Evolutionary conservation across 2,329 filamentous ascomycete species (phyloP).

Genomic region (Alternaria burnsii): DNA sequence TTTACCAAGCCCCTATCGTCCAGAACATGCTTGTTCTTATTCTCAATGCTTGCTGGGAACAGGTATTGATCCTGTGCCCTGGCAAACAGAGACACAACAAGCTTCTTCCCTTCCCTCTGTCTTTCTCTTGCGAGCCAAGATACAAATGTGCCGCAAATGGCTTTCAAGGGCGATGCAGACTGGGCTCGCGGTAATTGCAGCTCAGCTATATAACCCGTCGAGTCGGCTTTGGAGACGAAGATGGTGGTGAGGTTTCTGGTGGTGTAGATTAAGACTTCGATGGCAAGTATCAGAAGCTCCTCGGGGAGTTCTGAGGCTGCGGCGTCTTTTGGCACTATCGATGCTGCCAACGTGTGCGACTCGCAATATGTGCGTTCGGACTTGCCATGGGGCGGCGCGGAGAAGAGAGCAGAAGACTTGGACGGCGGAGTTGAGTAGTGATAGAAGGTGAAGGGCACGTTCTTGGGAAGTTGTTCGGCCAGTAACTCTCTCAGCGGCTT

Average conservation of each 20-base stretch:
- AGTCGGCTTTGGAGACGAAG: slow-evolving; percentile 97
- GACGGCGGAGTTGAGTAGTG: slow-evolving; percentile 88
- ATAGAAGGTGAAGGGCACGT: slow-evolving; percentile 72
- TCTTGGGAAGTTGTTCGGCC: slow-evolving; percentile 61
- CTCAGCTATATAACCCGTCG: slow-evolving; percentile 82
- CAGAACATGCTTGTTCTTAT: slow-evolving; percentile 85
- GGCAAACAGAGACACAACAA: slow-evolving; percentile 89
- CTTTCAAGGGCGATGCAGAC: slow-evolving; percentile 74
- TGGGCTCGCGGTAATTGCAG: slow-evolving; percentile 62
- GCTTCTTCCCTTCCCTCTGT: slow-evolving; percentile 69
- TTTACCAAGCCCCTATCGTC: slow-evolving; percentile 89
- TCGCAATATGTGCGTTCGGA: slow-evolving; percentile 85
- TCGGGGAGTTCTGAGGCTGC: slow-evolving; percentile 32
- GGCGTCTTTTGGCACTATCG: slow-evolving; percentile 53
- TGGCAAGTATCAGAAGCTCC: slow-evolving; percentile 77
- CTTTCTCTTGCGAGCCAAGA: slow-evolving; percentile 74
- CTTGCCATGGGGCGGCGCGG: slow-evolving; percentile 74
- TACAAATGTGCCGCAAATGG: slow-evolving; percentile 78
- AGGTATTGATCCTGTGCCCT: slow-evolving; percentile 92
- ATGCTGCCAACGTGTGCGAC: slow-evolving; percentile 77
- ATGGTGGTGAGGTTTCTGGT: slow-evolving; percentile 83
- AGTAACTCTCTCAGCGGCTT: slow-evolving; percentile 55
- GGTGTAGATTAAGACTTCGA: slow-evolving; percentile 87
- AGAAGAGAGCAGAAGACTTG: slow-evolving; percentile 77
- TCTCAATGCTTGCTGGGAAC: slow-evolving; percentile 90